phyloP scores from a whole-genome alignment of 2,329 filamentous ascomycete species.

The Tolypocladium cylindrosporum region DNA sequence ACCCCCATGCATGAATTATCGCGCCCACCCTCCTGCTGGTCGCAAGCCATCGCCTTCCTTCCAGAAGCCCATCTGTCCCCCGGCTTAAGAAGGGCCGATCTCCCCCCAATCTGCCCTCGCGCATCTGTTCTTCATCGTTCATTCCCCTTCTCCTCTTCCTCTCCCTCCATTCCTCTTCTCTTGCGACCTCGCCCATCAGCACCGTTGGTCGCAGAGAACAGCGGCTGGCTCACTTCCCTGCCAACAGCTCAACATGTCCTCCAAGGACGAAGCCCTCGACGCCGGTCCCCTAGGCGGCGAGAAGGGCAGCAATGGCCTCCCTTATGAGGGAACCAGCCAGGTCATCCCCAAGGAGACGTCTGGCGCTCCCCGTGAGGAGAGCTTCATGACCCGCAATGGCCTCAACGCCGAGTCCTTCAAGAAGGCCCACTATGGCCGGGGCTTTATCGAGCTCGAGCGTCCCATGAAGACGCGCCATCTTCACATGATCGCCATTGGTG shows the following conservation, averaged over 20 bases:
- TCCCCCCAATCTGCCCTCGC: not conserved
- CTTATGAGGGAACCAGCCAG: constrained; percentile 7
- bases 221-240: not conserved
- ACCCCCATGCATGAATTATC: not conserved
- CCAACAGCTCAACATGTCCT: constrained; percentile 7
- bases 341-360: constrained; percentile 5
- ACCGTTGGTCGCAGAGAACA: not conserved
- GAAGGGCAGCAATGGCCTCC: constrained; percentile 8
- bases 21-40: not conserved
- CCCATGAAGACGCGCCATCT: constrained; percentile 44
- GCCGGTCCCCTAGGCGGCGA: constrained; percentile 6
- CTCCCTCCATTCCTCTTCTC: not conserved
- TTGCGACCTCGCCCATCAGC: not conserved
- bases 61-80: constrained; percentile 3
- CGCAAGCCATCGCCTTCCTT: constrained; percentile 4
- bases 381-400: constrained; percentile 27
- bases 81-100: constrained; percentile 4
- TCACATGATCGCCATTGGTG: constrained; percentile 50
- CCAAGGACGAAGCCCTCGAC: constrained; percentile 7
- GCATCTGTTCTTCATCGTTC: not conserved
- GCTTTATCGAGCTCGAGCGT: constrained; percentile 26
- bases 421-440: constrained; percentile 21
- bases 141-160: not conserved
- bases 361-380: constrained; percentile 10
- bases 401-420: constrained; percentile 28